Conservation (phyloP, 2,329 filamentous ascomycete species). For the Sphaerulina musiva region DNA sequence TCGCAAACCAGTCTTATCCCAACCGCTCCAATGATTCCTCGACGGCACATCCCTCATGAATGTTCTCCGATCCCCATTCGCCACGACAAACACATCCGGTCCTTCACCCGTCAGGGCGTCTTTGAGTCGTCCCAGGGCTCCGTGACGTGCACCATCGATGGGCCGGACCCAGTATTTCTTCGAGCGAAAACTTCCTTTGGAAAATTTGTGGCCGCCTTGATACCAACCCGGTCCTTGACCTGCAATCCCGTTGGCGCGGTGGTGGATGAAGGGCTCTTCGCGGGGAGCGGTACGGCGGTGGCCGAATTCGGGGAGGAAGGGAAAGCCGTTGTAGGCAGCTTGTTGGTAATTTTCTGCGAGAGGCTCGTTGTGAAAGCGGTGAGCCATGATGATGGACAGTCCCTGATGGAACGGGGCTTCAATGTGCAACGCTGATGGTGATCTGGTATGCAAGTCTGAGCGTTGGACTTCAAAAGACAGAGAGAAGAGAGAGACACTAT, state of each 20-base stretch:
- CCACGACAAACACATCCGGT: slow-evolving; percentile 42
- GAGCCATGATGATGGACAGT: slow-evolving; percentile 11
- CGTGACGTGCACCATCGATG: slow-evolving; percentile 37
- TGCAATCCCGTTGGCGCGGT: slow-evolving; percentile 8
- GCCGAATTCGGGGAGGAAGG: slow-evolving; percentile 23
- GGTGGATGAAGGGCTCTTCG: slow-evolving; percentile 28
- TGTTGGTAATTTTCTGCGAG: slow-evolving; percentile 21
- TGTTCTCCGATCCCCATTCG: slow-evolving; percentile 35
- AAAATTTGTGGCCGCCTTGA: slow-evolving; percentile 21
- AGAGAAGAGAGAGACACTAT: too few species aligned
- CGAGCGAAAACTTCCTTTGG: slow-evolving; percentile 27
- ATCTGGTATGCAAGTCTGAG: background rate
- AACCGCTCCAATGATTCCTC: slow-evolving; percentile 34
- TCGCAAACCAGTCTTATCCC: slow-evolving; percentile 26
- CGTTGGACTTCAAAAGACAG: too few species aligned
- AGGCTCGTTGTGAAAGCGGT: slow-evolving; percentile 14
- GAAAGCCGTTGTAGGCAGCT: slow-evolving; percentile 22
- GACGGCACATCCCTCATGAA: slow-evolving; percentile 36
- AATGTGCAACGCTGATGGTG: background rate
- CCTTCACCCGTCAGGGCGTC: slow-evolving; percentile 40
- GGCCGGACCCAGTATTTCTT: slow-evolving; percentile 42
- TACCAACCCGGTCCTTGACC: slow-evolving; percentile 21
- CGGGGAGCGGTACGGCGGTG: slow-evolving; percentile 22
- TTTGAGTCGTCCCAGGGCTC: slow-evolving; percentile 37
- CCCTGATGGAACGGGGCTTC: background rate